phyloP scores from a whole-genome alignment of 2,329 filamentous ascomycete species.

The Neophaeococcomyces aloes region DNA sequence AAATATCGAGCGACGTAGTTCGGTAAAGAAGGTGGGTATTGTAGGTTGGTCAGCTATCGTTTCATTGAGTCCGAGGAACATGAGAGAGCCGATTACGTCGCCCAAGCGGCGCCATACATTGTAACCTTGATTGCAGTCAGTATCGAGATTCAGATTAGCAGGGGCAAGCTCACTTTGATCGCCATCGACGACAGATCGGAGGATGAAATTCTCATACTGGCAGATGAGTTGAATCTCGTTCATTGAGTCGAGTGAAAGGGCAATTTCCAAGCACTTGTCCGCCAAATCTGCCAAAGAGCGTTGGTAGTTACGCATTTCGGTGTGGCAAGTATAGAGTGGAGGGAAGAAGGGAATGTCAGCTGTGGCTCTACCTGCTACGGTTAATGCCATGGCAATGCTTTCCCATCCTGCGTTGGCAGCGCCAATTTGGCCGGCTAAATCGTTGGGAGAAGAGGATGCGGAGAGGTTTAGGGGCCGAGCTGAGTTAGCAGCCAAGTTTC shows the following conservation, averaged over 20 bases:
- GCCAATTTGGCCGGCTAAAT: neutral
- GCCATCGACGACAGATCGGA: constrained; percentile 35
- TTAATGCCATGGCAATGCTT: neutral
- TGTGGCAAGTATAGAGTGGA: neutral
- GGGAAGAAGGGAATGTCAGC: neutral
- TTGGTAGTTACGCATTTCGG: neutral
- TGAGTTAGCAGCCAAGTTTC: neutral
- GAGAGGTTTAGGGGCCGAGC: neutral
- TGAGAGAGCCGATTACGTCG: constrained; percentile 36
- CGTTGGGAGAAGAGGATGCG: neutral
- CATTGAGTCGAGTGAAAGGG: constrained; percentile 21
- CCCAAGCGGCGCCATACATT: constrained; percentile 40
- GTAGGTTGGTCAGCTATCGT: neutral
- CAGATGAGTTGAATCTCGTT: constrained; percentile 38
- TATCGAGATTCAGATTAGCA: too few relatives aligned
- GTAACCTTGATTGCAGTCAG: too few relatives aligned
- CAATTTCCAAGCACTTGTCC: too few relatives aligned
- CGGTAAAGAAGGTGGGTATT: neutral
- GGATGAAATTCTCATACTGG: constrained; percentile 40
- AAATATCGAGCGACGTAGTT: constrained; percentile 32
- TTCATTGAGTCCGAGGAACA: neutral
- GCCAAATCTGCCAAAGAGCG: neutral
- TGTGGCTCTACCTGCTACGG: neutral
- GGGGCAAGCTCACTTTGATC: too few relatives aligned
- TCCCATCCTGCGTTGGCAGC: neutral